phyloP scores from a whole-genome alignment of 768 basidiomycete genomes.

The Leccinum arenicola region DNA sequence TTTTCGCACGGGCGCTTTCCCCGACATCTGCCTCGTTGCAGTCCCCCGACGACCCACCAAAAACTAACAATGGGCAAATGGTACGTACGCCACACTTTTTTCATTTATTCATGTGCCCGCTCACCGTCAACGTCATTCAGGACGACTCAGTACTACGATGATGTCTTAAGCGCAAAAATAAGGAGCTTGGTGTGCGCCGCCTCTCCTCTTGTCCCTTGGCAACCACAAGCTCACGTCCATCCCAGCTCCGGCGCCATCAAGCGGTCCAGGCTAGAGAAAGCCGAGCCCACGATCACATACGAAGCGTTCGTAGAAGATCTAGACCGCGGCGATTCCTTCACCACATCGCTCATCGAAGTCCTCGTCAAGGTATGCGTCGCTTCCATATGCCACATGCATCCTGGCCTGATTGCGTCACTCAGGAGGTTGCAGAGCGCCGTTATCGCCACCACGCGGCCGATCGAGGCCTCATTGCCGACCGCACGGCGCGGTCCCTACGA shows the following conservation, averaged over 20 bases:
- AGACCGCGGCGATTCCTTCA: conserved; percentile 79
- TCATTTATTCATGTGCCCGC: not conserved
- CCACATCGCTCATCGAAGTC: conserved; percentile 69
- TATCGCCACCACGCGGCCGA: conserved; percentile 51
- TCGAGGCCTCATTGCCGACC: conserved; percentile 59
- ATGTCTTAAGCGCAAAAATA: conserved; percentile 71
- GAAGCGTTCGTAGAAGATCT: conserved; percentile 75
- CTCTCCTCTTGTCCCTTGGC: not conserved
- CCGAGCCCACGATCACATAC: conserved; percentile 64
- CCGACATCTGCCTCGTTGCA: conserved; percentile 28
- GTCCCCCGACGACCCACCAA: conserved; percentile 6
- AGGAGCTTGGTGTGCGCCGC: conserved; percentile 70
- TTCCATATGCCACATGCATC: not conserved
- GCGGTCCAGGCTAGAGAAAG: conserved; percentile 62
- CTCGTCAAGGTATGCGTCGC: conserved; percentile 64
- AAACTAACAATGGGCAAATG: conserved; percentile 64
- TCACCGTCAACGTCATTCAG: conserved; percentile 33
- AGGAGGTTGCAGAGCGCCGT: conserved; percentile 79
- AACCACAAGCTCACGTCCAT: conserved; percentile 1
- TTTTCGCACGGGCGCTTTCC: conserved; percentile 21
- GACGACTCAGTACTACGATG: conserved; percentile 71
- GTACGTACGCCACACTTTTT: conserved; percentile 44
- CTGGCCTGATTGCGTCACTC: conserved; percentile 3
- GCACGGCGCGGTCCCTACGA: conserved; percentile 62
- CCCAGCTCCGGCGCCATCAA: conserved; percentile 69